Percentiles rank a stretch among this genome's conserved stretches.
Evolutionary conservation across 768 basidiomycete species (phyloP).

Genomic region (Tephrocybe sp.): DNA sequence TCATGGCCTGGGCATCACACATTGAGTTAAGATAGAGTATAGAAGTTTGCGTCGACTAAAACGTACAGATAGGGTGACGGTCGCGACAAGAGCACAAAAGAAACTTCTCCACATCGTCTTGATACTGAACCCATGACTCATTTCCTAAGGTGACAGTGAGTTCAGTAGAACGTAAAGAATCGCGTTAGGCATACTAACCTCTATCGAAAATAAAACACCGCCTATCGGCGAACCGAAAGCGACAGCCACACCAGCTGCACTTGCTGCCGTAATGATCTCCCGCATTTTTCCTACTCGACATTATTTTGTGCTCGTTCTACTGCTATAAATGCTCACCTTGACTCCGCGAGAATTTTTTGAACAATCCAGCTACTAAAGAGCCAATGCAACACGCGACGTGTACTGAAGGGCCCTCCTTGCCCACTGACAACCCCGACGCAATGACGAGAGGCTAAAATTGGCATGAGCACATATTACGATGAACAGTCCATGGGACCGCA

Average conservation of each 20-base stretch:
- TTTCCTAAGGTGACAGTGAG: constrained; percentile 71
- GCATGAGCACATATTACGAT: background rate
- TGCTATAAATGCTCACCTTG: constrained; percentile 57
- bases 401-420: constrained; percentile 98
- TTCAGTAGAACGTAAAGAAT: background rate
- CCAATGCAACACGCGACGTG: constrained; percentile 97
- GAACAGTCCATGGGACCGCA: constrained; percentile 36
- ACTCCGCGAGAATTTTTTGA: constrained; percentile 80
- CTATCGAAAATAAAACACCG: constrained; percentile 96
- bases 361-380: constrained; percentile 82
- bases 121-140: constrained; percentile 96
- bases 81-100: constrained; percentile 95
- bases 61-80: constrained; percentile 91
- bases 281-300: constrained; percentile 67
- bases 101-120: constrained; percentile 99
- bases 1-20: constrained; percentile 99
- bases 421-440: constrained; percentile 94
- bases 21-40: constrained; percentile 5
- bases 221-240: constrained; percentile 99
- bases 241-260: constrained; percentile 97
- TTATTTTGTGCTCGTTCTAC: background rate
- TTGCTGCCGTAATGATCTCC: constrained; percentile 92
- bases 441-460: constrained; percentile 84
- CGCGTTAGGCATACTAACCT: constrained; percentile 46
- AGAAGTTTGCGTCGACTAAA: constrained; percentile 9